Base-by-base conservation (phyloP, 169 alveolate species). In the Cryptosporidium canis region DNA sequence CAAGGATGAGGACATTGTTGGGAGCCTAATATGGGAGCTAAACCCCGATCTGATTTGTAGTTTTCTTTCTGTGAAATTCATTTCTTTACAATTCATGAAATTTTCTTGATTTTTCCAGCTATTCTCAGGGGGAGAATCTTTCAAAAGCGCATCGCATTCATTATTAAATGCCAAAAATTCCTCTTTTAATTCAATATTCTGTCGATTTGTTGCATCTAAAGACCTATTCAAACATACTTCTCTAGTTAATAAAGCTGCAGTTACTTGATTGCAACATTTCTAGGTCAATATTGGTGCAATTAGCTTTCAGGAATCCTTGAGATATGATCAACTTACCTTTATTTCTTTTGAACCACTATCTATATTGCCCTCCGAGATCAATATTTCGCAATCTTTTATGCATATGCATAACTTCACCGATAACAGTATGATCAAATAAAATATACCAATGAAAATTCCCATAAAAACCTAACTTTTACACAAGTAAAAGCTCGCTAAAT, bases 1-100 rank as follows among this genome's bases (percentile, higher is more conserved):
- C 24, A 70, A 55, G 3, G 84, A 33, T 3, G 84, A 48, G 7
- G 33, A 3, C 9, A 35, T 8, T 70, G 35, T 47, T 6, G 84
- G 84, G 35, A 70, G 84, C 21, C 84, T 70, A 16, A 70, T 70
- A 55, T 55, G 56, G 16, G 84, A 70, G n/a, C 68, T 67, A 31
- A 70, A 70, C 16, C 84, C 84, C 53, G 84, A 70, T 31, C 33
- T 70, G 9, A 70, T 48, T 70, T 70, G 84, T 31, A 70, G 43
- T 35, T 70, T 70, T 51, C 84, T 48, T 21, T 61, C 68, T 4
- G 27, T 41, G 18, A 66, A 39, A 43, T 43, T 43, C 35, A 24
- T 66, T 39, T 39, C 58, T 21, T 66, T 43, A 31, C 82, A 66
- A 66, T 66, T 18, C 4, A 37, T 37, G n/a, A 66, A 66, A 43